phyloP scores from a whole-genome alignment of 2,329 filamentous ascomycete species.

The Tolypocladium inflatum region DNA sequence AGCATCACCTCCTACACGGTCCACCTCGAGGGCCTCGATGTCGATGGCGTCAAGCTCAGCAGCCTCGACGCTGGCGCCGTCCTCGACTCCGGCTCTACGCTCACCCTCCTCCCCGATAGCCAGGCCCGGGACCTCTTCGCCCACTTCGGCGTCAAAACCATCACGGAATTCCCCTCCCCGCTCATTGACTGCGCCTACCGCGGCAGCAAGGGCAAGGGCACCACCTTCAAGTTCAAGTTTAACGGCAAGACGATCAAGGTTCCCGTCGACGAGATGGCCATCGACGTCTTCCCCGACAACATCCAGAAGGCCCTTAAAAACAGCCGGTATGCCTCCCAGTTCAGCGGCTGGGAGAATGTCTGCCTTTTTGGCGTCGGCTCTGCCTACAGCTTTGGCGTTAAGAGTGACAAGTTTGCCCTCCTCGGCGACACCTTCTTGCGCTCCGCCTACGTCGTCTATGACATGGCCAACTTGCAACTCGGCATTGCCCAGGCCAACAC shows the following conservation, averaged over 20 bases:
- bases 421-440: conserved; percentile 51
- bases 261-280: conserved; percentile 42
- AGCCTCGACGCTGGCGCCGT: conserved; percentile 44
- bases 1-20: conserved; percentile 29
- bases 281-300: conserved; percentile 32
- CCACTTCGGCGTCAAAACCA: conserved; percentile 41
- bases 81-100: conserved; percentile 65
- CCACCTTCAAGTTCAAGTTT: conserved; percentile 43
- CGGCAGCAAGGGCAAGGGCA: conserved; percentile 29
- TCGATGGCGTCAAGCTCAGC: conserved; percentile 21
- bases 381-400: conserved; percentile 21
- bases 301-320: conserved; percentile 32
- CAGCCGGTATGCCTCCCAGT: conserved; percentile 17
- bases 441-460: conserved; percentile 48
- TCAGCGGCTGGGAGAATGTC: conserved; percentile 28
- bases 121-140: conserved; percentile 41
- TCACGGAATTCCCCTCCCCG: conserved; percentile 30
- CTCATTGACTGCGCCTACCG: conserved; percentile 43
- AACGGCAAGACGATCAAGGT: conserved; percentile 37
- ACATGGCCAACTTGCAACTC: conserved; percentile 39
- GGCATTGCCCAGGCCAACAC: conserved; percentile 44
- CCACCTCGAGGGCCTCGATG: conserved; percentile 28
- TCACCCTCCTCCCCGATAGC: conserved; percentile 57
- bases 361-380: conserved; percentile 49
- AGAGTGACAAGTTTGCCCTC: conserved; percentile 26